Conservation (phyloP, 148 eudicot species). For the Nepenthes gracilis region DNA sequence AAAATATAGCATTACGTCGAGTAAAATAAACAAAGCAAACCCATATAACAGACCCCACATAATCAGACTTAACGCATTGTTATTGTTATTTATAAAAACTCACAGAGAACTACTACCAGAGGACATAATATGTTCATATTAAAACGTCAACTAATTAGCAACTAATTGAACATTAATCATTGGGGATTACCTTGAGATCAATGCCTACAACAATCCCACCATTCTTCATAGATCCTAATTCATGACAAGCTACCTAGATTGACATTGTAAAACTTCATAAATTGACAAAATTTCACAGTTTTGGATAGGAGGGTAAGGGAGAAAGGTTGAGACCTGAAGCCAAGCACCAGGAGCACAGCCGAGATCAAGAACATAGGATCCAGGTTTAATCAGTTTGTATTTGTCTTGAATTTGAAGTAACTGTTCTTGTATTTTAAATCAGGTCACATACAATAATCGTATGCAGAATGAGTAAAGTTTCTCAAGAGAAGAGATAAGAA, state of each 20-base stretch:
- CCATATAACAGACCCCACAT: background rate
- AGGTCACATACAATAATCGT: no score
- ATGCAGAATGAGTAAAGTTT: background rate
- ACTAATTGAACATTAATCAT: background rate
- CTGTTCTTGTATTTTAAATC: conserved; percentile 20
- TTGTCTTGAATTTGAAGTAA: conserved; percentile 82
- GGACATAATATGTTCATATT: background rate
- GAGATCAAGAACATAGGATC: conserved; percentile 85
- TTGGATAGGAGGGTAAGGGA: background rate
- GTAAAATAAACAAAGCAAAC: conserved; percentile 3
- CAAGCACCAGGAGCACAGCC: conserved; percentile 99
- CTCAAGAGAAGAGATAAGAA: conserved; percentile 1
- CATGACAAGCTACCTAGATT: conserved; percentile 68
- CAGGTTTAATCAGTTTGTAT: conserved; percentile 63
- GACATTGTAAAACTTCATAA: background rate
- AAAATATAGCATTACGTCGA: background rate
- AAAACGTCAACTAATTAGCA: background rate
- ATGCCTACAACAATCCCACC: conserved; percentile 74
- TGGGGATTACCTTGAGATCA: conserved; percentile 49
- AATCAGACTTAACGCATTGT: no score
- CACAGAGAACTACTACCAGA: background rate
- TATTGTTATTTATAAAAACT: background rate
- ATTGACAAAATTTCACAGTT: background rate
- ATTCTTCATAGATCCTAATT: conserved; percentile 59
- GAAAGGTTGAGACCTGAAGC: conserved; percentile 58